Evolutionary conservation across 108 stramenopile genomes (phyloP).

Genomic region (Fragilariopsis cylindrus): DNA sequence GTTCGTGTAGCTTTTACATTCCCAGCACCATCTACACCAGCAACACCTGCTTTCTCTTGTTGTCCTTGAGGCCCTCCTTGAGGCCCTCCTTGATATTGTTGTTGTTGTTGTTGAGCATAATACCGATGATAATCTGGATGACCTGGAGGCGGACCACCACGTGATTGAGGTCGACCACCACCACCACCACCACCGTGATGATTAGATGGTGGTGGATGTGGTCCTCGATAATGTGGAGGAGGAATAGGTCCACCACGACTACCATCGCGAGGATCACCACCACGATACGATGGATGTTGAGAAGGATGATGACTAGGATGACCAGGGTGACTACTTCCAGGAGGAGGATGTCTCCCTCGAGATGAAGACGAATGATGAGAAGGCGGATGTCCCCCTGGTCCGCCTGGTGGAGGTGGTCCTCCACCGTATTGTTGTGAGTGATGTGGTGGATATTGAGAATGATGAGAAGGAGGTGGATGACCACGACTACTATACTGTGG

Average conservation of each 20-base stretch:
- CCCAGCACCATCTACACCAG: neutral
- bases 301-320: neutral
- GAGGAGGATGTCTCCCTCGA: conserved; percentile 3
- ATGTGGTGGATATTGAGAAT: conserved; percentile 20
- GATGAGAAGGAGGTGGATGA: conserved; percentile 13
- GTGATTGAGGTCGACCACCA: neutral
- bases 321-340: neutral
- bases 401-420: conserved; percentile 7
- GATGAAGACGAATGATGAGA: neutral
- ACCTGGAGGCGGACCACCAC: conserved; percentile 16
- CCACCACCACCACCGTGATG: too few species aligned
- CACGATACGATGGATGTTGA: conserved; percentile 8
- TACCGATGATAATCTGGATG: conserved; percentile 20
- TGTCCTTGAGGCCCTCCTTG: neutral
- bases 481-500: neutral
- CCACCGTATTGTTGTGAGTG: conserved; percentile 11
- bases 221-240: conserved; percentile 17
- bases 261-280: neutral
- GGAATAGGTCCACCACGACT: neutral
- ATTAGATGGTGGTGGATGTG: conserved; percentile 7
- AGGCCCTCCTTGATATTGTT: neutral
- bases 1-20: conserved; percentile 38
- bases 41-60: conserved; percentile 1
- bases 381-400: conserved; percentile 8
- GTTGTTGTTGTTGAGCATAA: conserved; percentile 12